A percentile compares a stretch with the other conserved stretches of the same genome.
These are phyloP conservation scores for Isatis lusitanica DNA, from an alignment of 441 rosid species.

Conservation along the genomic window DNA sequence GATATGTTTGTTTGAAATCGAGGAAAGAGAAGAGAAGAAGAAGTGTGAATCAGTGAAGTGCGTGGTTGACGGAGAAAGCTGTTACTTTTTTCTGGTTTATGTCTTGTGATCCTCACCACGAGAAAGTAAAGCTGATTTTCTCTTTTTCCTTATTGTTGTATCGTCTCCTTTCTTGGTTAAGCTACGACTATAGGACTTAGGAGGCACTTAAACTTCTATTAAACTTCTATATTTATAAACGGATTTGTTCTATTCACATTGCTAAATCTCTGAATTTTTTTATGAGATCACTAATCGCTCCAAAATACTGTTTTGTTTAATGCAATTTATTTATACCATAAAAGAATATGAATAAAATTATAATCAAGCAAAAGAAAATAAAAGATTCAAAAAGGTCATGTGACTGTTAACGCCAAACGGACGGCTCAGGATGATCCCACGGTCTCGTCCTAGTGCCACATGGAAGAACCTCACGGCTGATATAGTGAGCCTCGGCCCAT, in stretches of 20 bases:
- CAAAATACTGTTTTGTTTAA: neutral
- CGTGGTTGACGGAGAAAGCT: slow-evolving; percentile 25
- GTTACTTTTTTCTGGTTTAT: slow-evolving; percentile 24
- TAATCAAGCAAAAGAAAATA: neutral
- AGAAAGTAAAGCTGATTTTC: slow-evolving; percentile 15
- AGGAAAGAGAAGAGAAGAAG: neutral
- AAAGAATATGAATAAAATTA: neutral
- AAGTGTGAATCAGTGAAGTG: slow-evolving; percentile 16
- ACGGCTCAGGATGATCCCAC: slow-evolving; percentile 7
- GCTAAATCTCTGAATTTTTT: neutral
- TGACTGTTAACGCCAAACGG: slow-evolving; percentile 5
- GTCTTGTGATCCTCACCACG: slow-evolving; percentile 34
- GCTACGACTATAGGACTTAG: neutral
- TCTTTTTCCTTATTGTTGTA: neutral
- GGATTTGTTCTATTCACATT: neutral
- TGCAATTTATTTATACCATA: too few species aligned
- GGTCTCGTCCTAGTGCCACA: neutral
- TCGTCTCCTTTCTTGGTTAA: neutral
- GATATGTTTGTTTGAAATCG: slow-evolving; percentile 7
- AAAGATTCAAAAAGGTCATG: neutral
- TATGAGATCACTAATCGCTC: neutral
- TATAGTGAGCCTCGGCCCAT: neutral
- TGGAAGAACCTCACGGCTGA: neutral
- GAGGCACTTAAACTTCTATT: neutral
- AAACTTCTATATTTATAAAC: neutral